Conservation (phyloP, 192 early-diverging fungal genomes). For the Coemansia sp. region DNA sequence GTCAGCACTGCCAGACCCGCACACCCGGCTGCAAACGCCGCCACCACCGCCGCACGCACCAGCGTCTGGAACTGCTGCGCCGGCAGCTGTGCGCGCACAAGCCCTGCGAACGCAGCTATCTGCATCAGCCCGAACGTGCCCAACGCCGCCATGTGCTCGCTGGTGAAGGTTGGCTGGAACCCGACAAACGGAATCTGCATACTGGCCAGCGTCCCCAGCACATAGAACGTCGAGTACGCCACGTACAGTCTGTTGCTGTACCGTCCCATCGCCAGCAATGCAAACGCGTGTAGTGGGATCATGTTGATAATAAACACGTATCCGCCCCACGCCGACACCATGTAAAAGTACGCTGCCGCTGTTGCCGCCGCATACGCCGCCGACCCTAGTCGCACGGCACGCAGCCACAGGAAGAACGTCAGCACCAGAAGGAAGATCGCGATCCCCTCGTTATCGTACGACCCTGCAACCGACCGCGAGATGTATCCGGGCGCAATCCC, state of each 20-base stretch:
- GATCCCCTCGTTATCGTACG: conserved; percentile 99
- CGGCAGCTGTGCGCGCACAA: conserved; percentile 77
- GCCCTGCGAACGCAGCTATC: conserved; percentile 88
- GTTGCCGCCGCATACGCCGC: conserved; percentile 83
- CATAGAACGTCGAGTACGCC: conserved; percentile 98
- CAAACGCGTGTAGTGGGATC: conserved; percentile 95
- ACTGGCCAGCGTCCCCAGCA: conserved; percentile 90
- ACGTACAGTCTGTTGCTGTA: conserved; percentile 93
- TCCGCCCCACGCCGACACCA: conserved; percentile 99
- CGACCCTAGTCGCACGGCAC: conserved; percentile 92
- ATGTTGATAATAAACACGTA: conserved; percentile 99
- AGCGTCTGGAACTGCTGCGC: conserved; percentile 84
- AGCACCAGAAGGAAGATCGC: conserved; percentile 98
- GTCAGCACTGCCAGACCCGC: conserved; percentile 74
- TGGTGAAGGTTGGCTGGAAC: conserved; percentile 94
- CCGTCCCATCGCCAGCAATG: conserved; percentile 92
- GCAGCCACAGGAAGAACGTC: conserved; percentile 98
- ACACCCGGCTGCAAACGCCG: conserved; percentile 54
- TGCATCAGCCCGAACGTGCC: conserved; percentile 97
- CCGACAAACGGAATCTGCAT: conserved; percentile 99
- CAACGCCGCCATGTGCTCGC: conserved; percentile 99
- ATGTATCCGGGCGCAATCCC: conserved; percentile 99
- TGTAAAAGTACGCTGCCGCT: conserved; percentile 98
- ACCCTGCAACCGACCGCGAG: conserved; percentile 99
- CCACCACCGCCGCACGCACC: conserved; percentile 66